These are phyloP conservation scores for Claviceps sp. DNA, from an alignment of 2,329 filamentous ascomycete species.

Conservation along the genomic window DNA sequence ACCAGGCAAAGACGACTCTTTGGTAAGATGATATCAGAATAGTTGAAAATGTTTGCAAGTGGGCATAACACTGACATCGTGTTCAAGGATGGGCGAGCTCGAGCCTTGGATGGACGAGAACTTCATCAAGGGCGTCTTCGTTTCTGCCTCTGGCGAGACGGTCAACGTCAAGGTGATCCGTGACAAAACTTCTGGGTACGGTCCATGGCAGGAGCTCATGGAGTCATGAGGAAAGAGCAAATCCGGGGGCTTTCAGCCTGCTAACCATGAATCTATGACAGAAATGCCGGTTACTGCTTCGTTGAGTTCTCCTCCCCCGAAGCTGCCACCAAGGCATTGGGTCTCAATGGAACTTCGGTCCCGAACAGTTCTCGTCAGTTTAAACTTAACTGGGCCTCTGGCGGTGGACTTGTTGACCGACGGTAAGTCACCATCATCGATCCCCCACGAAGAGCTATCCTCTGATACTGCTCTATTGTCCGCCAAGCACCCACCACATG, in stretches of 20 bases:
- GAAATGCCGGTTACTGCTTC: slow-evolving; percentile 97
- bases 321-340: slow-evolving; percentile 82
- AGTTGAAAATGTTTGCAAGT: neutral
- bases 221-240: neutral
- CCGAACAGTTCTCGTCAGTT: slow-evolving; percentile 91
- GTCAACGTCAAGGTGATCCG: slow-evolving; percentile 99
- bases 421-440: slow-evolving; percentile 40
- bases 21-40: slow-evolving; percentile 27
- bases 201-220: neutral
- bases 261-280: slow-evolving; percentile 21
- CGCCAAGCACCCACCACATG: neutral
- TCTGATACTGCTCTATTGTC: neutral
- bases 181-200: slow-evolving; percentile 93
- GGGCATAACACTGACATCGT: slow-evolving; percentile 7
- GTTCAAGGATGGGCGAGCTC: slow-evolving; percentile 87
- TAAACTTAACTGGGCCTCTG: slow-evolving; percentile 99
- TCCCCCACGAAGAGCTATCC: neutral
- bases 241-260: neutral
- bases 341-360: slow-evolving; percentile 75
- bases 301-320: slow-evolving; percentile 79
- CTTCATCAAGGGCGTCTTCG: slow-evolving; percentile 88
- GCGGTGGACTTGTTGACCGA: slow-evolving; percentile 86
- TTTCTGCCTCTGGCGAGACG: slow-evolving; percentile 76
- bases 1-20: slow-evolving; percentile 44
- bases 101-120: slow-evolving; percentile 99